Evolutionary conservation across 148 eudicot genomes (phyloP).

Genomic region (Rhododendron griersonianum): DNA sequence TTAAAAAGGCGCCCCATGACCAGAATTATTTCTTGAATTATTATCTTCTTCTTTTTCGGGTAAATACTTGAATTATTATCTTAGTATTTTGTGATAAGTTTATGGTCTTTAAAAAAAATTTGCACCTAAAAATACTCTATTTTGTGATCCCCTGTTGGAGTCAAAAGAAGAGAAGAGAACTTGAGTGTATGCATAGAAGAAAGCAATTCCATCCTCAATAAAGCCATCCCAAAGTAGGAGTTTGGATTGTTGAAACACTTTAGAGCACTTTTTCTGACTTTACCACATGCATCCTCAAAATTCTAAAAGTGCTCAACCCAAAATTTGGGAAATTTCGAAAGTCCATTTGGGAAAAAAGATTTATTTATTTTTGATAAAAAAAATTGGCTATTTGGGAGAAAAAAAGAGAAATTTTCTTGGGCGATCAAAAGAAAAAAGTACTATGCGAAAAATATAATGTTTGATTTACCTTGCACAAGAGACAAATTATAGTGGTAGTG

Average conservation of each 20-base stretch:
- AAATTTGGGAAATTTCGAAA: neutral
- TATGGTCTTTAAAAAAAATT: too few species aligned
- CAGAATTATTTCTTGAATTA: too few species aligned
- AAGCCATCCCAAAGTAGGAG: conserved; percentile 12
- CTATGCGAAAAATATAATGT: neutral
- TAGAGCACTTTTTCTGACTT: conserved; percentile 1
- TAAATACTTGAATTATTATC: too few species aligned
- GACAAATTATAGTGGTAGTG: neutral
- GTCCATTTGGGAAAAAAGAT: neutral
- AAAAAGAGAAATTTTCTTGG: neutral
- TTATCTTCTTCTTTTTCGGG: too few species aligned
- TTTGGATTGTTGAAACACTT: neutral
- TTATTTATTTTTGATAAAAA: neutral
- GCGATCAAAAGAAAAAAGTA: neutral
- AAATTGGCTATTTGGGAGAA: neutral
- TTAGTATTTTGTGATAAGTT: too few species aligned
- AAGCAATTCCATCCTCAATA: conserved; percentile 16
- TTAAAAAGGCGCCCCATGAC: too few species aligned
- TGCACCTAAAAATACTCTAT: neutral
- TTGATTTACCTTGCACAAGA: neutral
- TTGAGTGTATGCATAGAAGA: neutral
- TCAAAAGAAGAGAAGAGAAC: conserved; percentile 13
- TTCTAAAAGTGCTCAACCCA: conserved; percentile 4
- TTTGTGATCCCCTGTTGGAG: conserved; percentile 2
- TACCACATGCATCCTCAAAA: neutral